These are phyloP conservation scores for Arachnopeziza araneosa DNA, from an alignment of 2,329 filamentous ascomycete genomes.

Conservation along the genomic window DNA sequence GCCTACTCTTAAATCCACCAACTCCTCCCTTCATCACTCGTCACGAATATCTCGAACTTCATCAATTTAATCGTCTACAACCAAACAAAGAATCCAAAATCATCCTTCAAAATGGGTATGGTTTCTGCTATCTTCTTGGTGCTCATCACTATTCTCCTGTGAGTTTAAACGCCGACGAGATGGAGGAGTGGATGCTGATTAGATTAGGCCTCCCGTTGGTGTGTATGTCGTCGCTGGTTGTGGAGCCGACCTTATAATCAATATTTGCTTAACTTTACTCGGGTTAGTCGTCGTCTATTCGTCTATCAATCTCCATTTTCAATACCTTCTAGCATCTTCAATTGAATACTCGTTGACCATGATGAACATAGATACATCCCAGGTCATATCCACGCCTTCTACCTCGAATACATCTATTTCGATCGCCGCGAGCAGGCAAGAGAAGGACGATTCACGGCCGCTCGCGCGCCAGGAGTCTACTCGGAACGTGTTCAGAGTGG, in stretches of 20 bases:
- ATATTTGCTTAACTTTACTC: slow-evolving; percentile 35
- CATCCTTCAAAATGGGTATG: slow-evolving; percentile 27
- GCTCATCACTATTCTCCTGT: slow-evolving; percentile 41
- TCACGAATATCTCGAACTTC: neutral
- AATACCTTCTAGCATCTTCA: neutral
- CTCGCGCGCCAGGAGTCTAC: slow-evolving; percentile 63
- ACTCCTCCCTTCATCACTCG: neutral
- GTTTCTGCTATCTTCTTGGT: slow-evolving; percentile 38
- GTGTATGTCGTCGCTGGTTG: slow-evolving; percentile 37
- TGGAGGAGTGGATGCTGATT: slow-evolving; percentile 6
- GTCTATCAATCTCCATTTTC: neutral
- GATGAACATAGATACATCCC: slow-evolving; percentile 36
- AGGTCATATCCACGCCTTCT: slow-evolving; percentile 32
- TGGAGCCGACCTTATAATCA: slow-evolving; percentile 37
- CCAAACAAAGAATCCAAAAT: neutral
- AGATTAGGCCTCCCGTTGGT: slow-evolving; percentile 33
- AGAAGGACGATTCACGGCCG: slow-evolving; percentile 48
- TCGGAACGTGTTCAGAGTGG: slow-evolving; percentile 61
- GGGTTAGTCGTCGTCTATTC: slow-evolving; percentile 25
- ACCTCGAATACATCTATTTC: slow-evolving; percentile 71
- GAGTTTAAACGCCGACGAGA: slow-evolving; percentile 13
- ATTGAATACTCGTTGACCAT: slow-evolving; percentile 29
- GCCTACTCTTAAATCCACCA: too few species aligned
- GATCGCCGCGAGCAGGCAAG: slow-evolving; percentile 60
- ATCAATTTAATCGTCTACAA: neutral